phyloP scores from a whole-genome alignment of 2,329 filamentous ascomycete genomes.

The Massarina eburnea region DNA sequence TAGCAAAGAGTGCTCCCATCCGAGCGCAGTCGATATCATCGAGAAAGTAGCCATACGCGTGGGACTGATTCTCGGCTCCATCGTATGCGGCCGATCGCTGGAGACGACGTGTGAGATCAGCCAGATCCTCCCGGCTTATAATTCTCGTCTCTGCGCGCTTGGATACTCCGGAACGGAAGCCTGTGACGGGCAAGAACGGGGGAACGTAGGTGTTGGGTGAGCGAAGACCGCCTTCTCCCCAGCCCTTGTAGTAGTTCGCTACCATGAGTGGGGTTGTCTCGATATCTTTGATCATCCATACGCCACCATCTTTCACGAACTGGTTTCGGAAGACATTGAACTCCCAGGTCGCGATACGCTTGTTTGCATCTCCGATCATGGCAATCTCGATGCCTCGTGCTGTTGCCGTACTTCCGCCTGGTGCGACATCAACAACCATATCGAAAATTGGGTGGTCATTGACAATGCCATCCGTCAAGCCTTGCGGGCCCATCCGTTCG shows the following conservation, averaged over 20 bases:
- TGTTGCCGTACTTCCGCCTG: conserved; percentile 16
- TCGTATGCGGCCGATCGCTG: conserved; percentile 23
- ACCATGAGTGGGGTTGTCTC: conserved; percentile 21
- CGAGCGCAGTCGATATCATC: conserved; percentile 22
- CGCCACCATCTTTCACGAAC: conserved; percentile 18
- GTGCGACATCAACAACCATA: conserved; percentile 20
- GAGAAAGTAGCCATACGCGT: conserved; percentile 24
- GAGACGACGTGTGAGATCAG: conserved; percentile 20
- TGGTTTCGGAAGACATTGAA: conserved; percentile 28
- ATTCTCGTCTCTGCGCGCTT: not conserved
- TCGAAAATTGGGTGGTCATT: conserved; percentile 30
- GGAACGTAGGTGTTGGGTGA: conserved; percentile 14
- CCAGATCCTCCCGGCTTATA: conserved; percentile 3
- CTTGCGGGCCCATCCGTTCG: conserved; percentile 24
- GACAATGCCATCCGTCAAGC: conserved; percentile 22
- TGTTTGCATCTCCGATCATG: conserved; percentile 25
- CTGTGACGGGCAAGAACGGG: conserved; percentile 13
- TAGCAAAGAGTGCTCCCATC: conserved; percentile 25
- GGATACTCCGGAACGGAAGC: not conserved
- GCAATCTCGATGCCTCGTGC: conserved; percentile 24
- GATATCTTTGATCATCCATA: conserved; percentile 20
- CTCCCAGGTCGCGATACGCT: conserved; percentile 21
- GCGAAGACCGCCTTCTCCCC: conserved; percentile 17
- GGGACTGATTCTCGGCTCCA: conserved; percentile 24
- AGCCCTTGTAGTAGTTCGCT: conserved; percentile 27